Conservation (phyloP, 305 asterid species). For the Fraxinus dipetala region DNA sequence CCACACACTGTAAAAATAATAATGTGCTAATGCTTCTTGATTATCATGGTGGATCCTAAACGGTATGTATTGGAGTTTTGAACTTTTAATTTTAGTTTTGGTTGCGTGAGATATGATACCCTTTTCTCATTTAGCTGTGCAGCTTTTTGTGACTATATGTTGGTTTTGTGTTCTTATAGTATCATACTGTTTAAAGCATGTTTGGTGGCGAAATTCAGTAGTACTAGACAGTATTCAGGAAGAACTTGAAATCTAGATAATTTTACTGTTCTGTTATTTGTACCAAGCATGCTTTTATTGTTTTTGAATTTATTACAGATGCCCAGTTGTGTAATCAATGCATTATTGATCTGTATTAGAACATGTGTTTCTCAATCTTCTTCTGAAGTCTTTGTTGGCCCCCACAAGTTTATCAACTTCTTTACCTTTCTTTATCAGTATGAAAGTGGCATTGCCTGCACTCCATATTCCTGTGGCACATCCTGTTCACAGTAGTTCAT, state of each 20-base stretch:
- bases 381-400: slow-evolving; percentile 49
- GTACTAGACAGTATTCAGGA: background rate
- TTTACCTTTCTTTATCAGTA: slow-evolving; percentile 57
- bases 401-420: slow-evolving; percentile 58
- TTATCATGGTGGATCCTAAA: slow-evolving; percentile 15
- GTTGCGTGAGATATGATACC: background rate
- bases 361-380: slow-evolving; percentile 56
- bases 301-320: background rate
- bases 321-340: background rate
- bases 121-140: background rate
- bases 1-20: slow-evolving; percentile 28
- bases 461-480: slow-evolving; percentile 55
- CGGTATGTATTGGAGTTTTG: slow-evolving; percentile 6
- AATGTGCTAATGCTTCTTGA: slow-evolving; percentile 27
- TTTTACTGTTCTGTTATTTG: background rate
- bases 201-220: background rate
- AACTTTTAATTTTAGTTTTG: slow-evolving; percentile 17
- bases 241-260: background rate
- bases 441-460: slow-evolving; percentile 60
- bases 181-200: background rate
- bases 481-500: slow-evolving; percentile 33
- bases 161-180: background rate
- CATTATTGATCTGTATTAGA: slow-evolving; percentile 23
- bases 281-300: background rate
- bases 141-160: background rate